Percentiles rank a stretch among this genome's conserved stretches.
Conservation (phyloP, 108 stramenopile species). For the Fragilariopsis cylindrus region DNA sequence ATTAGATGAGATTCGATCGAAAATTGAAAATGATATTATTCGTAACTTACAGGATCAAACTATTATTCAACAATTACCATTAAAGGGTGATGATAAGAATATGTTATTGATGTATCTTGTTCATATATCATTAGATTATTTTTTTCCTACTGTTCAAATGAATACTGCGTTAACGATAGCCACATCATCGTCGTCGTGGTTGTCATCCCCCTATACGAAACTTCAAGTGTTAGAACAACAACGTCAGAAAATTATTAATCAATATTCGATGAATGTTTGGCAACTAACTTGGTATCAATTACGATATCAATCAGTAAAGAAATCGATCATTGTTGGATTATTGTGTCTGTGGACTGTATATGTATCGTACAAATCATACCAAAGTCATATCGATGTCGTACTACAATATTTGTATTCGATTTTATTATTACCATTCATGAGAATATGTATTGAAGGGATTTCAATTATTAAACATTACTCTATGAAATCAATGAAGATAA, state of each 20-base stretch:
- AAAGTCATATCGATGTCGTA: neutral
- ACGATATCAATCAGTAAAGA: neutral
- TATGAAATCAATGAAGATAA: neutral
- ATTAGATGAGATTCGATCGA: slow-evolving; percentile 15
- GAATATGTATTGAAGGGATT: neutral
- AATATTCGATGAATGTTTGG: slow-evolving; percentile 14
- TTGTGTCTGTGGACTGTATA: neutral
- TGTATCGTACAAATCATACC: neutral
- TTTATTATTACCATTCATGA: neutral
- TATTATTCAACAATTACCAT: neutral
- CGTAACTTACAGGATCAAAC: slow-evolving; percentile 9
- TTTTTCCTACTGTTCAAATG: slow-evolving; percentile 19
- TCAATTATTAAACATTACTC: neutral
- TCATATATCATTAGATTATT: slow-evolving; percentile 10
- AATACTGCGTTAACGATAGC: too few species aligned
- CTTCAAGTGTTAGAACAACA: slow-evolving; percentile 15
- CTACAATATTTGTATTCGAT: neutral
- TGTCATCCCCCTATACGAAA: slow-evolving; percentile 17
- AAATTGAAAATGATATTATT: slow-evolving; percentile 10
- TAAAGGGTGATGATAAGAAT: neutral
- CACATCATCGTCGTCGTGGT: neutral
- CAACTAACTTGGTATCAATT: slow-evolving; percentile 26
- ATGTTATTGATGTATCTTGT: slow-evolving; percentile 15
- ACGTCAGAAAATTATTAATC: neutral
- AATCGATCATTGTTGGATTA: neutral